Base-by-base conservation (phyloP, 139 green algal genomes). In the Chlamydomonas asymmetrica region DNA sequence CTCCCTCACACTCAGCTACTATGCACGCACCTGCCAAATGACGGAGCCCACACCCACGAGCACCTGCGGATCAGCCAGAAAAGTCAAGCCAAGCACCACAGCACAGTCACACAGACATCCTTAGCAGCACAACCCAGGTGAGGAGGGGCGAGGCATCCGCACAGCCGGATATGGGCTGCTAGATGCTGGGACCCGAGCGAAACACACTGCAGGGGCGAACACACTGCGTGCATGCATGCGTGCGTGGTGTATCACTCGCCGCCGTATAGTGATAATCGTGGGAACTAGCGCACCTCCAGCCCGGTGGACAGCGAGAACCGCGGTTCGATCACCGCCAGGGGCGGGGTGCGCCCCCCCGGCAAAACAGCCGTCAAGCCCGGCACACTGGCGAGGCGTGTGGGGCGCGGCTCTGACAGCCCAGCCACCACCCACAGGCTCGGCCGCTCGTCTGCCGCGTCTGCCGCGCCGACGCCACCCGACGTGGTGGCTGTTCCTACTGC, bases 251-350 rank as follows among this genome's bases (percentile, higher is more conserved):
- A n/a, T n/a, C n/a, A n/a, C n/a, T n/a, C n/a, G n/a, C n/a, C n/a
- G n/a, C n/a, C n/a, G n/a, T n/a, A n/a, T n/a, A n/a, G n/a, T n/a
- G n/a, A n/a, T n/a, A n/a, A n/a, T n/a, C n/a, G n/a, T n/a, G n/a
- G n/a, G n/a, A n/a, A n/a, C n/a, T n/a, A n/a, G 57, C 63, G 4
- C 75, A 94, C 87, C 87, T 94, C 88, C 0, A 93, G 48, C 4
- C 75, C 80, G 0, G 81, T 85, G 2, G 79, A 90, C 31, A 86
- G 63, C 6, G 84, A 90, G 56, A 87, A 63, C 0, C 76, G 74
- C 0, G 88, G 85, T 66, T 92, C 82, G 23, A 97, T 20, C 29
- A 93, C 80, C 20, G 89, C 82, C 70, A 97, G 79, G 52, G 89
- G 73, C 23, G 56, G 2, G 43, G 57, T 37, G 62, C 63, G 43